These are phyloP conservation scores for Syncephalastrum monosporum DNA, from an alignment of 371 early-diverging fungal genomes.

Conservation along the genomic window DNA sequence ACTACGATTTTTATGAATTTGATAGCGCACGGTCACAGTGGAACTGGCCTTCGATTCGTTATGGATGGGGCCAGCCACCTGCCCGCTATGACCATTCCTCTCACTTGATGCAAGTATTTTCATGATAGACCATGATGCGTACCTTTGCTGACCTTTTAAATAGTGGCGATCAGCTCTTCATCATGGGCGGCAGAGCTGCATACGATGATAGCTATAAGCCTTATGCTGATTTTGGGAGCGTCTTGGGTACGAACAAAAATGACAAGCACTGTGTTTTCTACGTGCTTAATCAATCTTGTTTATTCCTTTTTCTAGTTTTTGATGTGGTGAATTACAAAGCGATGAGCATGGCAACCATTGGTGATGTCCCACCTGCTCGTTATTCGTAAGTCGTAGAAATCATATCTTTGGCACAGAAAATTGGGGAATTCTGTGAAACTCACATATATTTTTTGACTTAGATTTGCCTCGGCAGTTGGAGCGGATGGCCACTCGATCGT, in stretches of 20 bases:
- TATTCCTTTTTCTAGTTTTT: conserved; percentile 10
- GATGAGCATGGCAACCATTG: conserved; percentile 23
- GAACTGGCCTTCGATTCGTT: conserved; percentile 16
- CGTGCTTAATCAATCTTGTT: background rate
- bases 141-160: background rate
- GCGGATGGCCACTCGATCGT: conserved; percentile 42
- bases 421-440: background rate
- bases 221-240: conserved; percentile 19
- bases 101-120: conserved; percentile 12
- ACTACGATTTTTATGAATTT: conserved; percentile 18
- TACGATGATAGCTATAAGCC: conserved; percentile 2
- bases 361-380: conserved; percentile 17
- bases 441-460: conserved; percentile 4
- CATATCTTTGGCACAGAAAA: background rate
- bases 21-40: conserved; percentile 11
- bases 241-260: conserved; percentile 6
- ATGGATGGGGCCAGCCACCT: conserved; percentile 18
- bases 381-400: conserved; percentile 1
- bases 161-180: conserved; percentile 16
- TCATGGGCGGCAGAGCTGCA: conserved; percentile 15
- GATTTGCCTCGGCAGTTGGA: conserved; percentile 28
- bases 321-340: conserved; percentile 15
- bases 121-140: background rate
- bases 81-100: conserved; percentile 17
- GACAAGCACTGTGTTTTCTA: background rate